Base-by-base conservation (phyloP, 1,284 basidiomycete species). In the Ceratobasidium sp. region DNA sequence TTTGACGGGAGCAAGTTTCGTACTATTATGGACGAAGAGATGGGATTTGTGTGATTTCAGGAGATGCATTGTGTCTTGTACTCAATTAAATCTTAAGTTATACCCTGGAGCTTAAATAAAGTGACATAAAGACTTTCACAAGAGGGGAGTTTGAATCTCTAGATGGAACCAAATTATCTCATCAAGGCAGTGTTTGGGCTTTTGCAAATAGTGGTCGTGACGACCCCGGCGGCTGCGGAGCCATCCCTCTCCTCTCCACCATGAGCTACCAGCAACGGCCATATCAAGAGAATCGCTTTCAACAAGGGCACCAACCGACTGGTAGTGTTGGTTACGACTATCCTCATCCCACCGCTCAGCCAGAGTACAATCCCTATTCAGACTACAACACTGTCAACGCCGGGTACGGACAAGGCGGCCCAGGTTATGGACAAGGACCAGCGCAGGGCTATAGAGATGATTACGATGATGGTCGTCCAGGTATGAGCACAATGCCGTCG, bases 1-100 rank as follows among this genome's bases (percentile, higher is more conserved):
- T 90, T 91, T 80, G 89, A 93, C 80, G 87, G 88, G 31, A 87
- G 86, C 80, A 88, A 86, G 80, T 93, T 94, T 83, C 85, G 88
- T 74, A 86, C 85, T 80, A 81, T 94, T 79, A 83, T 94, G 77
- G 92, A 94, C 81, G 88, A 90, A 81, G 89, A 90, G 82, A 91
- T 94, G 91, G 92, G 92, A 31, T 93, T 89, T 81, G 77, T 80
- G n/a, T 80, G 79, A 77, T 45, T 35, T 31, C 13, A 49, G n/a
- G n/a, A n/a, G n/a, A n/a, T n/a, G n/a, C n/a, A n/a, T n/a, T n/a
- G n/a, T n/a, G n/a, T n/a, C n/a, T n/a, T n/a, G n/a, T n/a, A n/a
- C n/a, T n/a, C n/a, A n/a, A n/a, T n/a, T n/a, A n/a, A n/a, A n/a
- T n/a, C n/a, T n/a, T n/a, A n/a, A n/a, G n/a, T n/a, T n/a, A n/a